phyloP scores from a whole-genome alignment of 1,139 yeast species.

The Blastobotrys proliferans region DNA sequence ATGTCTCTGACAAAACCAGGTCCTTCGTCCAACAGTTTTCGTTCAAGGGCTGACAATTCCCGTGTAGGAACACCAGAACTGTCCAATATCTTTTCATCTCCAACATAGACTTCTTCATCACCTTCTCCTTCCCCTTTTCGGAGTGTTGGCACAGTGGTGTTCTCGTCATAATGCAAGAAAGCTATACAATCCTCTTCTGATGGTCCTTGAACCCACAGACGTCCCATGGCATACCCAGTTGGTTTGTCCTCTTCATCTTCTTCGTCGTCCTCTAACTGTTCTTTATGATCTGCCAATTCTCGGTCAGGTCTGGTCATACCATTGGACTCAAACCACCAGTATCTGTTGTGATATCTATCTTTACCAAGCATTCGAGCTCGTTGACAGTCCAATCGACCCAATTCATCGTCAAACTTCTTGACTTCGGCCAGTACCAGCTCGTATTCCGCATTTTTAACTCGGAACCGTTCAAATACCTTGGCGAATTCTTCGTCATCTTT shows the following conservation, averaged over 20 bases:
- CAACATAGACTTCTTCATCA: constrained; percentile 13
- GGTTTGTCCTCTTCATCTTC: constrained; percentile 41
- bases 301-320: constrained; percentile 49
- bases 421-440: constrained; percentile 22
- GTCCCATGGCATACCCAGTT: constrained; percentile 77
- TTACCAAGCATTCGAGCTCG: constrained; percentile 73
- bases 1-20: constrained; percentile 52
- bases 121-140: constrained; percentile 14
- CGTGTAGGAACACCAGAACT: constrained; percentile 24
- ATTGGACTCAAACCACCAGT: constrained; percentile 93
- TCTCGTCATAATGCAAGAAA: constrained; percentile 36
- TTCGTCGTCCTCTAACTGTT: constrained; percentile 30
- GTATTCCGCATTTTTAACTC: constrained; percentile 16
- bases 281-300: constrained; percentile 39
- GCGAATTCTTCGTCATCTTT: constrained; percentile 46
- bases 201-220: constrained; percentile 95
- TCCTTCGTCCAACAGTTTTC: constrained; percentile 66
- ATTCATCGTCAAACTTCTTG: constrained; percentile 37
- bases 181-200: constrained; percentile 53
- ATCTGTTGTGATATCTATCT: constrained; percentile 78
- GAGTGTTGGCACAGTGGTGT: constrained; percentile 11
- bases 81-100: constrained; percentile 23
- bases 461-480: constrained; percentile 37
- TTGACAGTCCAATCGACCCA: constrained; percentile 56
- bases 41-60: constrained; percentile 36